These are phyloP conservation scores for Lolium perenne DNA, from an alignment of 176 grass and related monocot genomes.

Conservation along the genomic window DNA sequence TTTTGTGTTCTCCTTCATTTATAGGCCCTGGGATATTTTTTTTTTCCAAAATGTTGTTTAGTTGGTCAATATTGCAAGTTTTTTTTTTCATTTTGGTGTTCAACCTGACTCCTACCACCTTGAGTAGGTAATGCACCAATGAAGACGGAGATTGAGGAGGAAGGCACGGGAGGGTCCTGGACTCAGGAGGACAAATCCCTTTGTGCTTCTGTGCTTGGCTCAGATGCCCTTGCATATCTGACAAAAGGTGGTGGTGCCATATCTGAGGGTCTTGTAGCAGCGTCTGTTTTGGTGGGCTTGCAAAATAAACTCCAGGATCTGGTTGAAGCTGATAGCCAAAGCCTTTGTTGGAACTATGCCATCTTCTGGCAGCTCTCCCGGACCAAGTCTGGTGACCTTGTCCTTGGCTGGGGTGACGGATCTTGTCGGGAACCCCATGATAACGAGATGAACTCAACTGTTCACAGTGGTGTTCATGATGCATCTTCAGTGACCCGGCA, in stretches of 20 bases:
- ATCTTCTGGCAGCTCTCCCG: slow-evolving; percentile 89
- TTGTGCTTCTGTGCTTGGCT: slow-evolving; percentile 56
- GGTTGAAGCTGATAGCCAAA: slow-evolving; percentile 52
- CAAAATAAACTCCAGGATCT: slow-evolving; percentile 76
- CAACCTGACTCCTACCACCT: not conserved
- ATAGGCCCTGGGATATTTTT: not conserved
- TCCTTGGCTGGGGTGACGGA: slow-evolving; percentile 88
- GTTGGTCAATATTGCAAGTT: not conserved
- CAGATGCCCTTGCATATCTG: slow-evolving; percentile 72
- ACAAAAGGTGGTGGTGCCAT: slow-evolving; percentile 48
- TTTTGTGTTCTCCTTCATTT: not conserved
- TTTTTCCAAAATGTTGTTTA: not conserved
- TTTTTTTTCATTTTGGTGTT: not conserved
- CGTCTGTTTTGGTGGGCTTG: slow-evolving; percentile 53
- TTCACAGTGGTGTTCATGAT: slow-evolving; percentile 30
- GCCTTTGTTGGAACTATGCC: slow-evolving; percentile 72
- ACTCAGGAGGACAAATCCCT: slow-evolving; percentile 41
- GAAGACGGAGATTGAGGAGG: slow-evolving; percentile 24
- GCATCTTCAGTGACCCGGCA: slow-evolving; percentile 39
- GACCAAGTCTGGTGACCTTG: slow-evolving; percentile 63
- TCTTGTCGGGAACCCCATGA: slow-evolving; percentile 65
- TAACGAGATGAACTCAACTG: slow-evolving; percentile 36
- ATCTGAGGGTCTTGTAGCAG: slow-evolving; percentile 65
- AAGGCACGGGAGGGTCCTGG: slow-evolving; percentile 9
- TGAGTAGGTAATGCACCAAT: not conserved